Base-by-base conservation (phyloP, 2,329 filamentous ascomycete genomes). In the Colletotrichum sp. region DNA sequence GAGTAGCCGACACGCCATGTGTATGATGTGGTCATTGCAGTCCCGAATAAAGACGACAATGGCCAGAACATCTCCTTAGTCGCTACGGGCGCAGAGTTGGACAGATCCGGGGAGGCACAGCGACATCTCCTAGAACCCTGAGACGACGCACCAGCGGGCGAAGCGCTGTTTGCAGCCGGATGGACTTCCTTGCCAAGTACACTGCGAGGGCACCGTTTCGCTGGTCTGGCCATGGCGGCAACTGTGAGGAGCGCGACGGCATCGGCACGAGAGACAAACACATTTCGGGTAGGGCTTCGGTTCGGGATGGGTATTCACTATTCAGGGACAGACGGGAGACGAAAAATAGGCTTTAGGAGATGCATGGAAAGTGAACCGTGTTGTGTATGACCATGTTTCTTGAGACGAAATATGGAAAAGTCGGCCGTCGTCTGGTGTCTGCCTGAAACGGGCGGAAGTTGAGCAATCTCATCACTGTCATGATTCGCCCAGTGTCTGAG, bases 371-470 rank as follows among this genome's bases (percentile, higher is more conserved):
- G 52, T 59, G 24, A 34, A 48, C 34, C 44, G 66, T 16, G 24
- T 62, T 22, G 39, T 39, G 68, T 72, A 24, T 55, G 36, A 69
- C 62, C 68, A 24, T 39, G 32, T 39, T 75, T 71, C 63, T 64
- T 52, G 55, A 72, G 62, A 72, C 68, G 64, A 65, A 64, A 15
- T 24, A 32, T 18, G 63, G 62, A 30, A 72, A 12, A 28, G 62
- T 26, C 48, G 12, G 63, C 70, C 73, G 70, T 69, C 73, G 65
- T 75, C 73, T 69, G 44, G 68, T 60, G 64, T 75, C 32, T 55
- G 13, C 44, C 59, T 75, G 73, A 75, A 75, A 73, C 73, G 32
- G 64, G 28, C 44, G 44, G 70, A 34, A 75, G 73, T 68, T 32
- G 70, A 60, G 64, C 70, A 52, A 22, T 22, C 44, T 22, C 44